Conservation (phyloP, 2,329 filamentous ascomycete species). For the Exophiala dermatitidis region DNA sequence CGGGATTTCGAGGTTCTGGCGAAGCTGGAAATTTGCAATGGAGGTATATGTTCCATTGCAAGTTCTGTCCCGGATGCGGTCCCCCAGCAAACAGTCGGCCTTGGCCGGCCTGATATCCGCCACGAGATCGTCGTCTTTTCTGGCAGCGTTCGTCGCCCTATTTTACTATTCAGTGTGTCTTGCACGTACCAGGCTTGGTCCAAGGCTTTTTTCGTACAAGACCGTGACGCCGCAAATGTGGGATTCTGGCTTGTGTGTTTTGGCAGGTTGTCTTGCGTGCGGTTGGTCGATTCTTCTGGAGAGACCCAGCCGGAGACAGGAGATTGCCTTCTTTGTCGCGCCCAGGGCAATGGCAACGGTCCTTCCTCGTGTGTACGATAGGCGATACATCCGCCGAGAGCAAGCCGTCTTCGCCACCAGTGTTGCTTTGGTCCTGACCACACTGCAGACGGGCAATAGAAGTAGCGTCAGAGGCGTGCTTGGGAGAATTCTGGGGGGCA, state of each 20-base stretch:
- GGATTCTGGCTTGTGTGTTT: slow-evolving; percentile 59
- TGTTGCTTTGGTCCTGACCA: slow-evolving; percentile 22
- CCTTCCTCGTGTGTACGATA: slow-evolving; percentile 62
- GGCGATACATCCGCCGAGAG: slow-evolving; percentile 32
- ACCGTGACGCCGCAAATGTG: slow-evolving; percentile 47
- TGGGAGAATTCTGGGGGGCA: slow-evolving; percentile 21
- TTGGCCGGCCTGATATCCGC: slow-evolving; percentile 54
- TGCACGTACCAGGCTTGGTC: slow-evolving; percentile 64
- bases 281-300: slow-evolving; percentile 78
- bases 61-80: slow-evolving; percentile 53
- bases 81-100: slow-evolving; percentile 30
- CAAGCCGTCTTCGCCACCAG: slow-evolving; percentile 26
- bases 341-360: slow-evolving; percentile 69
- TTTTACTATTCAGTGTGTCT: slow-evolving; percentile 86
- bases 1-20: slow-evolving; percentile 58
- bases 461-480: slow-evolving; percentile 22
- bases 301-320: slow-evolving; percentile 55
- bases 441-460: slow-evolving; percentile 7
- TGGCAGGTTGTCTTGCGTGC: slow-evolving; percentile 64
- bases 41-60: slow-evolving; percentile 71
- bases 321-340: slow-evolving; percentile 73
- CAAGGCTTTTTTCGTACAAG: slow-evolving; percentile 55
- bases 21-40: slow-evolving; percentile 67
- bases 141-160: slow-evolving; percentile 67
- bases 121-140: slow-evolving; percentile 65